Base-by-base conservation (phyloP, 495 filamentous ascomycete species). In the Neurospora sp. region DNA sequence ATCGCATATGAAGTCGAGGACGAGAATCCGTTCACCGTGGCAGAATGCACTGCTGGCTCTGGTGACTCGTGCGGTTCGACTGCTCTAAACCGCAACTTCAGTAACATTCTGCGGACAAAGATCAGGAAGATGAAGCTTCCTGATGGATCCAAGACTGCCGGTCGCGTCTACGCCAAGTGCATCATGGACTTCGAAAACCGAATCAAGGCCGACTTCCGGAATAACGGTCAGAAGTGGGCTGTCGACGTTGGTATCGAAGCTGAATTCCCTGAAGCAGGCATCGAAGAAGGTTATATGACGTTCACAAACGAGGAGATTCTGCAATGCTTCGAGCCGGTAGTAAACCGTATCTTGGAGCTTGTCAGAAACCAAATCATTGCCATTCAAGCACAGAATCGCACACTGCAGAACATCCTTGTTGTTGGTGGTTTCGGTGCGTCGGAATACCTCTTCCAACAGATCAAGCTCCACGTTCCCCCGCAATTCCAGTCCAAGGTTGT, bases 171-270 rank as follows among this genome's bases (percentile, higher is more conserved):
- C 75, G 90, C 90, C 72, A 92, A 92, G 81, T 92, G 90, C 80
- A 92, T 92, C 81, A 92, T 92, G 90, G 90, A 92, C 79, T 92
- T 92, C 69, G 90, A 92, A 83, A 92, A 92, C 84, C 82, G 90
- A 77, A 92, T 92, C 84, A 92, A 92, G 83, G 90, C 90, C 68
- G 90, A 92, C 82, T 92, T 92, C 85, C 85, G 90, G n/a, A 92
- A 92, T 81, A 92, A 92, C 79, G 89, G 89, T 40, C 90, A 92
- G 78, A 92, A 92, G 78, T 92, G 90, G 90, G 90, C 90, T 44
- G 90, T 92, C 31, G 90, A 92, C 76, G 90, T 92, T 38, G 90
- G 90, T 79, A 92, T 92, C 76, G 90, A 92, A 81, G 90, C 90
- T 71, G 90, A 92, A 77, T 92, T 91, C 81, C 90, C 90, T 74